Percentiles rank a stretch among this genome's conserved stretches.
These are phyloP conservation scores for Suillus placidus DNA, from an alignment of 768 basidiomycete genomes.

Conservation along the genomic window DNA sequence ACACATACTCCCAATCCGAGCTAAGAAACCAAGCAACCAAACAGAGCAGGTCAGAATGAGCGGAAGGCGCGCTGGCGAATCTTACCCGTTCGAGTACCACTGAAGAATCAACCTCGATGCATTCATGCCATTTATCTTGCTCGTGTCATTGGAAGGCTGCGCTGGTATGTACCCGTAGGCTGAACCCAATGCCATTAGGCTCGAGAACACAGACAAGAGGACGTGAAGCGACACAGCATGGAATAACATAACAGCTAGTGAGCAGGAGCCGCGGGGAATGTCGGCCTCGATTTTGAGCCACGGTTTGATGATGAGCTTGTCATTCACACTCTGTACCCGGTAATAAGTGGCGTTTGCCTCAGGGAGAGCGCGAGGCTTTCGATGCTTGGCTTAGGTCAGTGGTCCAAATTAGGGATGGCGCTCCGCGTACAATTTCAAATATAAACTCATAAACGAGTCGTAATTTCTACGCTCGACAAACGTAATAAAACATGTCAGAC, in stretches of 20 bases:
- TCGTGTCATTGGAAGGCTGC: constrained; percentile 65
- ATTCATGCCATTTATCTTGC: constrained; percentile 55
- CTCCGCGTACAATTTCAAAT: background rate
- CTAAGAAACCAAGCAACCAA: constrained; percentile 30
- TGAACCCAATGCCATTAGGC: constrained; percentile 8
- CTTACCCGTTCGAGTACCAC: constrained; percentile 60
- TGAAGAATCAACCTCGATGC: constrained; percentile 59
- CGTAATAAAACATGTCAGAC: background rate
- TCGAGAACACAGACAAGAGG: constrained; percentile 13
- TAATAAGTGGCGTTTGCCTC: background rate
- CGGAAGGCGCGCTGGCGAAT: constrained; percentile 12
- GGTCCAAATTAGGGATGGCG: background rate
- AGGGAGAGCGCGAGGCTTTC: background rate
- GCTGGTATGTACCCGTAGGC: constrained; percentile 70
- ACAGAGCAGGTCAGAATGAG: constrained; percentile 13
- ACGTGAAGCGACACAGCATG: constrained; percentile 5
- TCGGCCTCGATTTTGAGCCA: constrained; percentile 17
- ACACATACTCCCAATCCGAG: constrained; percentile 55
- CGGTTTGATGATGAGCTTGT: constrained; percentile 15
- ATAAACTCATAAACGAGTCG: background rate
- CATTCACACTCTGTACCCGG: constrained; percentile 1
- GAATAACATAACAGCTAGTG: constrained; percentile 20
- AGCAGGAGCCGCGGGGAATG: constrained; percentile 5
- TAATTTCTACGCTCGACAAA: background rate
- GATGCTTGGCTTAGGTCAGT: background rate